phyloP scores from a whole-genome alignment of 768 basidiomycete species.

The Boletellus sp. region DNA sequence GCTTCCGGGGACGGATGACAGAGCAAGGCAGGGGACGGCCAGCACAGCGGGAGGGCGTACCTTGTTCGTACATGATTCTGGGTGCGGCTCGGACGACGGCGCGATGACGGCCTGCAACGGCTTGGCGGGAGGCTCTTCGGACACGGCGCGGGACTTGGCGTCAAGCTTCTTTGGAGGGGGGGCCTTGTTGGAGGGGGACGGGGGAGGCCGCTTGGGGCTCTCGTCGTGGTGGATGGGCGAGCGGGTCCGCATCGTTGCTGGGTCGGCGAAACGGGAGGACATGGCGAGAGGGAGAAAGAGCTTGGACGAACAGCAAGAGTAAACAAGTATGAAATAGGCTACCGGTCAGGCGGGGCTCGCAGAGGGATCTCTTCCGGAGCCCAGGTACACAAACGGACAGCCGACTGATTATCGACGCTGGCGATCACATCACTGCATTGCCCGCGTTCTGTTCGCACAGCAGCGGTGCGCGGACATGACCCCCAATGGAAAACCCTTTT shows the following conservation, averaged over 20 bases:
- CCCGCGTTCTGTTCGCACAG: slow-evolving; percentile 17
- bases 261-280: slow-evolving; percentile 29
- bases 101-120: slow-evolving; percentile 1
- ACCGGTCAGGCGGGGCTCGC: slow-evolving; percentile 20
- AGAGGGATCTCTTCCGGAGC: slow-evolving; percentile 21
- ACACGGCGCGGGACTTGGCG: slow-evolving; percentile 28
- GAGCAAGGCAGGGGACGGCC: background rate
- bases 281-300: slow-evolving; percentile 9
- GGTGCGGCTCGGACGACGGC: slow-evolving; percentile 11
- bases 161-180: slow-evolving; percentile 31
- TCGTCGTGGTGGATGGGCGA: slow-evolving; percentile 30
- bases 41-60: slow-evolving; percentile 14
- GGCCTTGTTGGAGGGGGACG: slow-evolving; percentile 33
- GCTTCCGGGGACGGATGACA: background rate
- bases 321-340: slow-evolving; percentile 25
- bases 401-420: slow-evolving; percentile 30
- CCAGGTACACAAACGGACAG: slow-evolving; percentile 30
- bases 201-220: slow-evolving; percentile 26
- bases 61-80: slow-evolving; percentile 26
- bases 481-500: slow-evolving; percentile 21
- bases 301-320: slow-evolving; percentile 9
- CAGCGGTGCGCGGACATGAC: slow-evolving; percentile 9
- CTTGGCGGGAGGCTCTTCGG: slow-evolving; percentile 23
- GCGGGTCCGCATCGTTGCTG: slow-evolving; percentile 27
- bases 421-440: slow-evolving; percentile 26